These are phyloP conservation scores for Pleodorina starrii DNA, from an alignment of 139 green algal species.

Conservation along the genomic window DNA sequence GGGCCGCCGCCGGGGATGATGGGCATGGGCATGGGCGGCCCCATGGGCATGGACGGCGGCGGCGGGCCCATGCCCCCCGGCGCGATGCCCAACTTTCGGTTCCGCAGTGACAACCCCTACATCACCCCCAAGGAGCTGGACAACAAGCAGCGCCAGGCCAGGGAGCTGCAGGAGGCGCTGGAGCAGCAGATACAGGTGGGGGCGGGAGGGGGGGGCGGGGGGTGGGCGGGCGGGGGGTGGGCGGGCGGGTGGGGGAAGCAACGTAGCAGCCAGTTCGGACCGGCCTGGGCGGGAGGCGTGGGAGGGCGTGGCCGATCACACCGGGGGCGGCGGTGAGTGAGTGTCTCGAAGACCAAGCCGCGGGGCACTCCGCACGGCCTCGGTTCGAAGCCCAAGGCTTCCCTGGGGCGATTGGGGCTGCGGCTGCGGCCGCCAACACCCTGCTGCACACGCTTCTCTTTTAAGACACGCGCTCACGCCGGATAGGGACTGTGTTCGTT, in stretches of 20 bases:
- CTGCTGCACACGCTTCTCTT: no score
- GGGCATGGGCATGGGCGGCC: not conserved
- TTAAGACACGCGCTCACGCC: no score
- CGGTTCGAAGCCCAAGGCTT: no score
- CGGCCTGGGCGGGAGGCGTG: not conserved
- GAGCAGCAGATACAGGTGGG: slow-evolving; percentile 49
- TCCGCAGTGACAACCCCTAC: slow-evolving; percentile 56
- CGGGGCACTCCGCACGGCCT: not conserved
- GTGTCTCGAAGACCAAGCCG: no score
- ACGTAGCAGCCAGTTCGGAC: no score
- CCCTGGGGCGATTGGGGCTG: no score
- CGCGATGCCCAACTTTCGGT: slow-evolving; percentile 48
- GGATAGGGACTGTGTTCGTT: no score
- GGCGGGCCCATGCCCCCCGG: not conserved
- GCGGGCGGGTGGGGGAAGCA: not conserved
- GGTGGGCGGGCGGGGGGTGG: not conserved
- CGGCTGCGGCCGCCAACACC: no score
- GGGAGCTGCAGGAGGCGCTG: slow-evolving; percentile 61
- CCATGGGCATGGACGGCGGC: not conserved
- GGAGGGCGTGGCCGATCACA: no score
- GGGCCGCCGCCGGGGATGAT: slow-evolving; percentile 18
- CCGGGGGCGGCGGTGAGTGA: no score
- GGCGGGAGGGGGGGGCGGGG: not conserved
- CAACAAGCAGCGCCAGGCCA: slow-evolving; percentile 51
- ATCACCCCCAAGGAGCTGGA: slow-evolving; percentile 54